These are phyloP conservation scores for Aspergillus clavatus DNA, from an alignment of 2,329 filamentous ascomycete species.

Conservation along the genomic window DNA sequence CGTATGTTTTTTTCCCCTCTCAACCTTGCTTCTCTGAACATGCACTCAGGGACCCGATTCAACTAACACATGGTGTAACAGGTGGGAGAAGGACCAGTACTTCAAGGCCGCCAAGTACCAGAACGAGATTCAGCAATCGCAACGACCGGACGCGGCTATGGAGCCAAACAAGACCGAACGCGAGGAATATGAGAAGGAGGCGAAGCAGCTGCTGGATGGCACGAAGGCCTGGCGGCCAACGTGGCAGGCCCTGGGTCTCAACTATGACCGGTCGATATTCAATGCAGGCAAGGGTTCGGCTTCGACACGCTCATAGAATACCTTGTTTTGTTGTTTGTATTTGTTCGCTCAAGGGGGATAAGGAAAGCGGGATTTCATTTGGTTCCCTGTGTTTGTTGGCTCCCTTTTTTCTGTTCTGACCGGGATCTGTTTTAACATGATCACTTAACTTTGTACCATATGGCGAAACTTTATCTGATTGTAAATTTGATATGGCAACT, in stretches of 20 bases:
- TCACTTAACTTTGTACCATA: neutral
- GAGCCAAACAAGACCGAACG: constrained; percentile 38
- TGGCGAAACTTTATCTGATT: neutral
- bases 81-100: constrained; percentile 60
- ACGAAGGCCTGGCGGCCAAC: constrained; percentile 57
- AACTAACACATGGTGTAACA: constrained; percentile 25
- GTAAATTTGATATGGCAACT: neutral
- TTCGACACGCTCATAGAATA: constrained; percentile 11
- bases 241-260: constrained; percentile 42
- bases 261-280: constrained; percentile 29
- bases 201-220: constrained; percentile 57
- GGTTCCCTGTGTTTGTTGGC: too few species aligned
- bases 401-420: neutral
- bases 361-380: constrained; percentile 5
- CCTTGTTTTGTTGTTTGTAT: constrained; percentile 1
- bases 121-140: constrained; percentile 37
- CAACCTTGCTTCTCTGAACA: constrained; percentile 3
- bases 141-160: constrained; percentile 33
- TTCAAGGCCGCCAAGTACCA: constrained; percentile 49
- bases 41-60: constrained; percentile 6
- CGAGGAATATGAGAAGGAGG: constrained; percentile 53
- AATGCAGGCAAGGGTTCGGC: constrained; percentile 11
- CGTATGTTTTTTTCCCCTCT: constrained; percentile 42
- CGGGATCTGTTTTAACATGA: neutral
- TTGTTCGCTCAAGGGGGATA: constrained; percentile 2